Conservation (phyloP, 495 filamentous ascomycete species). For the Podospora conica region DNA sequence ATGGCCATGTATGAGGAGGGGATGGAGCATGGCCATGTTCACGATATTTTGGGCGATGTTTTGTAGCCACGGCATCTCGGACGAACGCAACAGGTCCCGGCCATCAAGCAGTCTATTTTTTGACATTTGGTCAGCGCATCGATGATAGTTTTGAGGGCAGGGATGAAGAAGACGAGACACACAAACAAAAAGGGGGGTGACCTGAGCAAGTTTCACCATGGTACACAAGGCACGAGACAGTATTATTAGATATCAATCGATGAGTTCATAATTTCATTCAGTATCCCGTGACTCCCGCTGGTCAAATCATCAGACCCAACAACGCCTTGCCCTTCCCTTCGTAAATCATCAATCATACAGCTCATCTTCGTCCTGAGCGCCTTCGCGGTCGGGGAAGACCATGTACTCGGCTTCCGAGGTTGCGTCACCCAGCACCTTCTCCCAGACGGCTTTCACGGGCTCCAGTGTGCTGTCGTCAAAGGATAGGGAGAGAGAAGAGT, state of each 20-base stretch:
- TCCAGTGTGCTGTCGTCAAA: slow-evolving; percentile 63
- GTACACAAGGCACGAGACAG: neutral
- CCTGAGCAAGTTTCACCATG: neutral
- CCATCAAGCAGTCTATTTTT: neutral
- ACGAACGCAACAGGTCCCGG: neutral
- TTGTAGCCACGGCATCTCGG: neutral
- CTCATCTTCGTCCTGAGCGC: slow-evolving; percentile 42
- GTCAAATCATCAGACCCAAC: neutral
- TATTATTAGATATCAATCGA: neutral
- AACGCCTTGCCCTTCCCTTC: slow-evolving; percentile 12
- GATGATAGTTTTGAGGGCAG: neutral
- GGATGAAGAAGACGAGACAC: neutral
- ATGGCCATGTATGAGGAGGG: neutral
- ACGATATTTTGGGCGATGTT: neutral
- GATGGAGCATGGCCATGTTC: neutral
- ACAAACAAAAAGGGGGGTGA: neutral
- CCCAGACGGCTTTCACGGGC: slow-evolving; percentile 58
- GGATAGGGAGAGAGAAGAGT: slow-evolving; percentile 53
- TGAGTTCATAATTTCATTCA: neutral
- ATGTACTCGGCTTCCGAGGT: slow-evolving; percentile 53
- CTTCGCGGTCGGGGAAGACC: slow-evolving; percentile 53
- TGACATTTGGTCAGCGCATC: neutral
- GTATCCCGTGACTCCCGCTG: neutral
- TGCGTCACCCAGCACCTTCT: slow-evolving; percentile 49
- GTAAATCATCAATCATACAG: slow-evolving; percentile 24